Conservation (phyloP, 179 eudicot genomes). For the Monotropa hypopitys region DNA sequence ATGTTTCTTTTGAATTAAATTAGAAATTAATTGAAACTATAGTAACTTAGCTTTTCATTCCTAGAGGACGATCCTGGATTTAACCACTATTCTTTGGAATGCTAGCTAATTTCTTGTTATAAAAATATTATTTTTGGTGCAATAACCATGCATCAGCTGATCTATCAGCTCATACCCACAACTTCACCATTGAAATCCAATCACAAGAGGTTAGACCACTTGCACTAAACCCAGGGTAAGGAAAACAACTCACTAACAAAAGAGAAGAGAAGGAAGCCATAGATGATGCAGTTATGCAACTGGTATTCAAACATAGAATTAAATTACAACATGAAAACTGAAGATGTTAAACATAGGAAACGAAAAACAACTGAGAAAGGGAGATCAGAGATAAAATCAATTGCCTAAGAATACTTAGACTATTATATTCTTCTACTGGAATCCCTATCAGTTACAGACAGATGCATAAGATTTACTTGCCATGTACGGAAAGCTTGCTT, state of each 20-base stretch:
- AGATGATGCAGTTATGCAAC: not conserved
- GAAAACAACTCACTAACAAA: not conserved
- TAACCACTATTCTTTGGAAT: too few relatives aligned
- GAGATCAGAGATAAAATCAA: not conserved
- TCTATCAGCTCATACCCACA: not conserved
- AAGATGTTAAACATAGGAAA: not conserved
- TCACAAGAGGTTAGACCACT: too few relatives aligned
- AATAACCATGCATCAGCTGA: too few relatives aligned
- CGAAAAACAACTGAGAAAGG: not conserved
- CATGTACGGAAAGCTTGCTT: not conserved
- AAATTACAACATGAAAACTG: not conserved
- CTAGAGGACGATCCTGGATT: too few relatives aligned
- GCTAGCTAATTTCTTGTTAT: too few relatives aligned
- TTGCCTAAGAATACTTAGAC: not conserved
- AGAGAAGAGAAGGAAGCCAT: slow-evolving; percentile 5
- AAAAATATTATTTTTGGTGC: too few relatives aligned
- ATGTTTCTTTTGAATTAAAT: too few relatives aligned
- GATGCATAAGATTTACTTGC: not conserved
- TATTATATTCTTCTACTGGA: not conserved
- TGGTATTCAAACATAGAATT: not conserved
- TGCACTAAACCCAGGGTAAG: not conserved
- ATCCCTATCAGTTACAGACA: not conserved
- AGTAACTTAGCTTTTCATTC: too few relatives aligned
- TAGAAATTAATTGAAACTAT: too few relatives aligned
- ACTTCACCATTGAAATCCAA: not conserved